These are phyloP conservation scores for Crithidia brevicula DNA, from an alignment of 208 protist species.

Conservation along the genomic window DNA sequence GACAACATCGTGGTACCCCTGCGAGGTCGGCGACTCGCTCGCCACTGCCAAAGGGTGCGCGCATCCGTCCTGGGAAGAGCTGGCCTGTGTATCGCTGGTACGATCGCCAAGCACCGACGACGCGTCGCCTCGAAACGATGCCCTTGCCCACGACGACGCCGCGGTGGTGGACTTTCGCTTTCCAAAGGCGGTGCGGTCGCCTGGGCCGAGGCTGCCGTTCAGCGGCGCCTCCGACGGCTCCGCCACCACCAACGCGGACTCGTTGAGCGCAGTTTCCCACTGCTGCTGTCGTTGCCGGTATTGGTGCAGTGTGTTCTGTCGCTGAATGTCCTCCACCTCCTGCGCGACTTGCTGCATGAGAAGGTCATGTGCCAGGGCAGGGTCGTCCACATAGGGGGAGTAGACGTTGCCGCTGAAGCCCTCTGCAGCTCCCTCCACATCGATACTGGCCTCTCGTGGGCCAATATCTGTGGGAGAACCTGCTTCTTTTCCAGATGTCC, in stretches of 20 bases:
- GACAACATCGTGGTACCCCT: no score
- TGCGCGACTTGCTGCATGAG: slow-evolving; percentile 37
- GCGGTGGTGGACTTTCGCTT: neutral
- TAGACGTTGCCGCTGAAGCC: neutral
- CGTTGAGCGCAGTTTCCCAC: neutral
- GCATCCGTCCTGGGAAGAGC: neutral
- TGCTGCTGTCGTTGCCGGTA: slow-evolving; percentile 36
- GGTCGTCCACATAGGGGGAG: slow-evolving; percentile 49
- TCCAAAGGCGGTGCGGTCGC: neutral
- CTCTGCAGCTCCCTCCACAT: no score
- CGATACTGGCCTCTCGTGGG: no score
- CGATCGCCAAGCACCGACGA: neutral
- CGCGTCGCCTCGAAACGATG: neutral
- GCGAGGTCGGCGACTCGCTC: no score
- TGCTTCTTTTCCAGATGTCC: no score
- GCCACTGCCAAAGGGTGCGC: no score
- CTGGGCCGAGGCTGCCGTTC: neutral
- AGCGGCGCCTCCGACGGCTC: neutral
- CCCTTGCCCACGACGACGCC: neutral
- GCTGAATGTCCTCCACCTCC: slow-evolving; percentile 46
- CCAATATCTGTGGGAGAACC: no score
- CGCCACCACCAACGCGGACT: neutral
- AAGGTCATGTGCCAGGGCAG: slow-evolving; percentile 35
- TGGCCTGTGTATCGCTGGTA: neutral
- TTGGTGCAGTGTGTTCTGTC: slow-evolving; percentile 33